Evolutionary conservation across 176 grass and related monocot genomes (phyloP).

Genomic region (Calamus simplicifolius): DNA sequence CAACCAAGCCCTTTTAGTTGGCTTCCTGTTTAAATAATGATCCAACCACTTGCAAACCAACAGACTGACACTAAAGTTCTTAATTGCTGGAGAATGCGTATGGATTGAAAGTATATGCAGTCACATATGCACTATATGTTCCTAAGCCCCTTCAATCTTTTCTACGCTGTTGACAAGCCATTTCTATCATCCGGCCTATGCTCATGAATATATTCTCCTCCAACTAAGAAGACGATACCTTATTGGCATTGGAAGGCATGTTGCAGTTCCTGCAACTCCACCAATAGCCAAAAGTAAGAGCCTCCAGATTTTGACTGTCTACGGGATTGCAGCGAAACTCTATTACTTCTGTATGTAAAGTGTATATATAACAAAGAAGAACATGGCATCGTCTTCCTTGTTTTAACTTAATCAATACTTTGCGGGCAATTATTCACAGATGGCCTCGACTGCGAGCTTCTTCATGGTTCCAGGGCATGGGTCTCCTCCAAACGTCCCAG

Average conservation of each 20-base stretch:
- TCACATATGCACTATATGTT: too few species aligned
- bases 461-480: not conserved
- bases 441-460: not conserved
- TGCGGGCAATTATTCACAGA: not conserved
- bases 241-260: not conserved
- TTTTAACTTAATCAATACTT: not conserved
- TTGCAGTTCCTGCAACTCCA: constrained; percentile 6
- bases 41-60: too few species aligned
- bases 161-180: too few species aligned
- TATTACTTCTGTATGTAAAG: not conserved
- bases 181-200: too few species aligned
- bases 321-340: not conserved
- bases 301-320: constrained; percentile 11
- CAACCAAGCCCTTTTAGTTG: too few species aligned
- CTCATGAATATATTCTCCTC: too few species aligned
- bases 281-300: constrained; percentile 4
- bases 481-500: too few species aligned
- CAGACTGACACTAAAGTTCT: too few species aligned
- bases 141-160: too few species aligned
- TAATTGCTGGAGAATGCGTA: too few species aligned
- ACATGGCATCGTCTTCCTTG: constrained; percentile 13
- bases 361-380: constrained; percentile 33
- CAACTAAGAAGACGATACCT: not conserved
- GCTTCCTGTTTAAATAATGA: too few species aligned
- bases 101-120: too few species aligned